Base-by-base conservation (phyloP, 768 basidiomycete genomes). In the Lactifluus volemus region DNA sequence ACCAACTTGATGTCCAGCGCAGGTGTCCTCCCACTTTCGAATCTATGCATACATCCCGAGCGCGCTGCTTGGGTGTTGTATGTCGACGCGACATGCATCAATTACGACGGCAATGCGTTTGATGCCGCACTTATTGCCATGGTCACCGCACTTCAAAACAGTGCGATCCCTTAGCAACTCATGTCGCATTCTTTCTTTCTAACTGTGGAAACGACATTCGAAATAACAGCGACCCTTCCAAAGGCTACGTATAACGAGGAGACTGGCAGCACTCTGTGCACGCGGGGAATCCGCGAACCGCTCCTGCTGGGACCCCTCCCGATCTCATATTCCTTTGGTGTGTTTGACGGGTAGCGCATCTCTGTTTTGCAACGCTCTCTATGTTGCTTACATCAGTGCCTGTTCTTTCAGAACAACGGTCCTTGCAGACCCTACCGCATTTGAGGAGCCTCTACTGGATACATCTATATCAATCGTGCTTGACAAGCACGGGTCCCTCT, bases 21-120 rank as follows among this genome's bases (percentile, higher is more conserved):
- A 14, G 79, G 78, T 21, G 69, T 87, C 14, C 64, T 98, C 8
- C 77, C 88, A 0, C 79, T 85, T 2, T 71, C 78, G 2, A 82
- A 84, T 4, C 81, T 98, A 3, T 87, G 86, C 70, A 97, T 99
- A 59, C 79, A 88, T 15, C 81, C 83, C 0, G 85, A 84, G 3
- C 90, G 88, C 70, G 81, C 92, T 0, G 93, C 78, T 0, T 99
- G 94, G 93, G 88, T 88, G 32, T 79, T 98, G n/a, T 98, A 98
- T 69, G 80, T 98, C 66, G 97, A 99, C 66, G 84, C 90, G 32
- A 90, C 88, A 0, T 98, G 96, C 70, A 91, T 99, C 65, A 98
- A 97, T 74, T 97, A 96, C 70, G 95, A 98, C 70, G 97, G 97
- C 5, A 98, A 98, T 69, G 88, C 81, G 1, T 92, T 95, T 61